Percentiles rank a stretch among this genome's conserved stretches.
phyloP scores from a whole-genome alignment of 2,329 filamentous ascomycete species.

The Clonostachys chloroleuca region DNA sequence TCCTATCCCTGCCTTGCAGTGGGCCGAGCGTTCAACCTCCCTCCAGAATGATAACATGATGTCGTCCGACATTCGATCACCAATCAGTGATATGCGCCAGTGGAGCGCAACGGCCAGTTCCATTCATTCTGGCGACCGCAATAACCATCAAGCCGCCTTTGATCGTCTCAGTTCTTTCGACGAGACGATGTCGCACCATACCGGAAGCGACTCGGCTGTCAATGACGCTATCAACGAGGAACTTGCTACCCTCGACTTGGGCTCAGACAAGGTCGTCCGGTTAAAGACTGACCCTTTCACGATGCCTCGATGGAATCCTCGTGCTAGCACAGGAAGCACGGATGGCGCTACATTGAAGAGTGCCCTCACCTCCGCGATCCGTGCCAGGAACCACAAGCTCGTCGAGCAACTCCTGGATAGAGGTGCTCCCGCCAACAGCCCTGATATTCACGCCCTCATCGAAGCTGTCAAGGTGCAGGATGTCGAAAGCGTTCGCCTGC shows the following conservation, averaged over 20 bases:
- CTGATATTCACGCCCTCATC: conserved; percentile 42
- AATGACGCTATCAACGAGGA: conserved; percentile 20
- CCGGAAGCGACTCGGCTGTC: conserved; percentile 9
- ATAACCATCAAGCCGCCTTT: conserved; percentile 12
- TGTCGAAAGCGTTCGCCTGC: conserved; percentile 45
- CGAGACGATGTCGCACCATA: conserved; percentile 15
- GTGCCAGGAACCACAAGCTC: conserved; percentile 50
- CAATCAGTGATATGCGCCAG: not conserved
- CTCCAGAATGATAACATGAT: not conserved
- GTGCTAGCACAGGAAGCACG: conserved; percentile 34
- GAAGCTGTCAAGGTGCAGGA: conserved; percentile 49
- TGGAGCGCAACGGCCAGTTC: conserved; percentile 17
- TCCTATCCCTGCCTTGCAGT: not conserved
- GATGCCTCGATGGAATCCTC: conserved; percentile 48
- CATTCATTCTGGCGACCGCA: conserved; percentile 19
- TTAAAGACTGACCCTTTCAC: conserved; percentile 42
- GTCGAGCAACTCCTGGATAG: conserved; percentile 54
- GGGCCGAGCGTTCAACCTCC: not conserved
- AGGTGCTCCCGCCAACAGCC: conserved; percentile 45
- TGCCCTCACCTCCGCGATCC: conserved; percentile 48
- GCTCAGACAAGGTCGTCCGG: conserved; percentile 34
- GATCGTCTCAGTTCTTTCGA: conserved; percentile 22
- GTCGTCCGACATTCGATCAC: not conserved
- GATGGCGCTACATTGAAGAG: conserved; percentile 38
- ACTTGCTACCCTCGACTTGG: conserved; percentile 30